Base-by-base conservation (phyloP, 2,329 filamentous ascomycete genomes). In the Exophiala spinifera region DNA sequence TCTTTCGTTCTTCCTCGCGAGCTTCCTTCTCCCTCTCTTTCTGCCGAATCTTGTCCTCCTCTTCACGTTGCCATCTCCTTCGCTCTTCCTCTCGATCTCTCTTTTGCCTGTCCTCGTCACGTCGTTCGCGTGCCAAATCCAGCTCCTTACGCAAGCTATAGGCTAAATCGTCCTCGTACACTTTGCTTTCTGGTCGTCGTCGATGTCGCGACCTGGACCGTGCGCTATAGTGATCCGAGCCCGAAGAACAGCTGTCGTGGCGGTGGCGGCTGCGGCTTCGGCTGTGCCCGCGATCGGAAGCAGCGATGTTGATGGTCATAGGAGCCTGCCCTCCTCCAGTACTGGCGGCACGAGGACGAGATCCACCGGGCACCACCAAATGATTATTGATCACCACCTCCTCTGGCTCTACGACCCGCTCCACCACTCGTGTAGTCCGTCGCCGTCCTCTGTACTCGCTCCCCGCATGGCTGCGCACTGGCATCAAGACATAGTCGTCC, bases 71-170 rank as follows among this genome's bases (percentile, higher is more conserved):
- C 54, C 55, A 55, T 45, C 46, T 39, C 48, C 52, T 56, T 34
- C 53, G 58, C 23, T 64, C 51, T 19, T 53, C 52, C 36, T 66
- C 65, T 1, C 65, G 65, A 17, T 64, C 61, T 46, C 54, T 64
- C 40, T 67, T 67, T 17, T 69, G 74, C 23, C 72, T 67, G 17
- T 70, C 66, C 47, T 76, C 76, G 52, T 79, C 75, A 7, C 72
- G 70, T 59, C 80, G 76, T 52, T 75, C 70, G 15, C 54, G 51
- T 20, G 62, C 67, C 19, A 67, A 57, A 40, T 59, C 55, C 28
- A 67, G 53, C 20, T 67, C 67, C 28, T 61, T 52, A 10, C 69
- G 65, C 13, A 63, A 60, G 13, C 61, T 52, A 28, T 69, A 64
- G 3, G 58, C 61, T 4, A 60, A 36, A 21, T 66, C 63, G 4